Conservation (phyloP, 2,329 filamentous ascomycete genomes). For the Plectosphaerella plurivora region DNA sequence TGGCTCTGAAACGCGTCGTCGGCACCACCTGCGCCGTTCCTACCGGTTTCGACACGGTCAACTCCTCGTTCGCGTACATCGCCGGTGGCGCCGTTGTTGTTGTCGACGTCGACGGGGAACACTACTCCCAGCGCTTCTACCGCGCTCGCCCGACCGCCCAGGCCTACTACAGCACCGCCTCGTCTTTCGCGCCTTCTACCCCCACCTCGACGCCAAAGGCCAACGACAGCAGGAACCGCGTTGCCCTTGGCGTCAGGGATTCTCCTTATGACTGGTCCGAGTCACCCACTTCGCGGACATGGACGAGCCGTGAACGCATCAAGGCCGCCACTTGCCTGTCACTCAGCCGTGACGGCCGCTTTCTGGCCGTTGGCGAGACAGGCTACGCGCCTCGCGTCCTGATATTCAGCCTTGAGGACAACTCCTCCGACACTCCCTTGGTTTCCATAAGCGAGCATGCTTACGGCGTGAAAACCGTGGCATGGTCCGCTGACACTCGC, state of each 20-base stretch:
- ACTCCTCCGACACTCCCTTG: conserved; percentile 74
- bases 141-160: conserved; percentile 75
- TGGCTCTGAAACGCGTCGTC: conserved; percentile 79
- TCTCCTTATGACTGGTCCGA: conserved; percentile 58
- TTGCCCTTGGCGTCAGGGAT: conserved; percentile 42
- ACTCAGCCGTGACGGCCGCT: conserved; percentile 81
- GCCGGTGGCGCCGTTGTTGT: conserved; percentile 93
- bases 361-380: conserved; percentile 89
- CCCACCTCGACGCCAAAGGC: conserved; percentile 55
- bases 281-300: conserved; percentile 62
- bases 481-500: conserved; percentile 82
- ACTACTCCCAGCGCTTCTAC: conserved; percentile 79
- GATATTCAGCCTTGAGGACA: conserved; percentile 80
- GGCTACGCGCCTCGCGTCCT: conserved; percentile 89
- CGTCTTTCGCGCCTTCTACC: conserved; percentile 41
- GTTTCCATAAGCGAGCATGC: conserved; percentile 85
- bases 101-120: conserved; percentile 68
- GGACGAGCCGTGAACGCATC: conserved; percentile 86
- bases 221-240: conserved; percentile 58
- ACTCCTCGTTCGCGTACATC: conserved; percentile 80
- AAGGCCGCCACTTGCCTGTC: conserved; percentile 91
- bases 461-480: conserved; percentile 81
- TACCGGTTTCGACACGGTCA: conserved; percentile 79
- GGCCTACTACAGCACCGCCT: conserved; percentile 36
- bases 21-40: conserved; percentile 84